Percentiles rank a stretch among this genome's conserved stretches.
Conservation (phyloP, 148 eudicot species). For the Rhododendron mucronatum region DNA sequence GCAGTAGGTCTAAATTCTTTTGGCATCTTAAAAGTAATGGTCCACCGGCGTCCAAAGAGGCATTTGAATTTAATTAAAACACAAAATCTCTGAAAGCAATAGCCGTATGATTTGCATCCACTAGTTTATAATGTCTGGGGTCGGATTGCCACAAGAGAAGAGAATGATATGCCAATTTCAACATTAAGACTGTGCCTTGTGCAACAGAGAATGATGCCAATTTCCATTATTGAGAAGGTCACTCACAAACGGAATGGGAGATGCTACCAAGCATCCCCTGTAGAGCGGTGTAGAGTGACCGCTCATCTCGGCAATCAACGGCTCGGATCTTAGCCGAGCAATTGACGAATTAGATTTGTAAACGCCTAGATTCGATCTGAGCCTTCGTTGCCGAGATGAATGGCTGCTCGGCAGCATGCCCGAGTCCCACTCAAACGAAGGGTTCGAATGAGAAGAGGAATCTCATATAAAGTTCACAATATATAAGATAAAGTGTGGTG, state of each 20-base stretch:
- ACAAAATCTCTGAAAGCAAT: background rate
- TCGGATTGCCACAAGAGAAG: background rate
- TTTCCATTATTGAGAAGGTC: background rate
- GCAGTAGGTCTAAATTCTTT: background rate
- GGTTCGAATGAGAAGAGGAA: background rate
- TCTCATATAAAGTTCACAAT: background rate
- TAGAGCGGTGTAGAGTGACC: too few species aligned
- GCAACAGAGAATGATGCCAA: background rate
- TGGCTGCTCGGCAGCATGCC: too few species aligned
- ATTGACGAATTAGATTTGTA: too few species aligned
- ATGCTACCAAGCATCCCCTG: too few species aligned
- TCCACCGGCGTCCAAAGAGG: background rate
- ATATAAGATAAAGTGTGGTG: background rate
- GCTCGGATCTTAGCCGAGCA: too few species aligned
- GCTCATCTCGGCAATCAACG: too few species aligned
- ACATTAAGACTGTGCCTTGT: background rate
- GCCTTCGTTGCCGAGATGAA: too few species aligned
- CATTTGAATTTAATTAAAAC: background rate
- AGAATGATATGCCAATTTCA: background rate
- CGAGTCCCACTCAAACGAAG: background rate
- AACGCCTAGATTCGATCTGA: too few species aligned
- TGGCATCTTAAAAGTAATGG: background rate
- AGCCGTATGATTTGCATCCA: background rate
- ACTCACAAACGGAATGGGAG: too few species aligned
- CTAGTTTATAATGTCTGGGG: background rate